A percentile compares a stretch with the other conserved stretches of the same genome.
phyloP scores from a whole-genome alignment of 148 eudicot species.

The Amaranthus palmeri region DNA sequence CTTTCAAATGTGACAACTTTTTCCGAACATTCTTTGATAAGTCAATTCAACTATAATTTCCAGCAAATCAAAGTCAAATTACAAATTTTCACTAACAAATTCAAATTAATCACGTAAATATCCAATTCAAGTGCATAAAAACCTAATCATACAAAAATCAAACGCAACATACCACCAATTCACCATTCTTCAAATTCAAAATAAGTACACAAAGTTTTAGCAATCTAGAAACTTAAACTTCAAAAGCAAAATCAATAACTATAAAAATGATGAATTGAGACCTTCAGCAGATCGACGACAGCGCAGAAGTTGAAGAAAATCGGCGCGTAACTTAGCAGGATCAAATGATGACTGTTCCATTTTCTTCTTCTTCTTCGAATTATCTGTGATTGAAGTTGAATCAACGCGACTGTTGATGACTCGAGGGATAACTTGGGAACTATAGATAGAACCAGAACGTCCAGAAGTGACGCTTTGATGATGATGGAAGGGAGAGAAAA shows the following conservation, averaged over 20 bases:
- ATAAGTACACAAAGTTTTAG: background rate
- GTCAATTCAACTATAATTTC: background rate
- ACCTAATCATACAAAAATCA: background rate
- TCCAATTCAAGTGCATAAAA: background rate
- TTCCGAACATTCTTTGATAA: background rate
- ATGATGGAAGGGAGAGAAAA: background rate
- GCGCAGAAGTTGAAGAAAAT: slow-evolving; percentile 41
- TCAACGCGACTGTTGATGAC: slow-evolving; percentile 8
- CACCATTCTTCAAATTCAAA: background rate
- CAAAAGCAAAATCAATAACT: too few relatives aligned
- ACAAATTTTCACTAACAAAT: background rate
- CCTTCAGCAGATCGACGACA: slow-evolving; percentile 59
- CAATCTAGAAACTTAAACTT: background rate
- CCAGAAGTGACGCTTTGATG: background rate
- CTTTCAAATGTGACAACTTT: background rate
- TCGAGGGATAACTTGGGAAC: background rate
- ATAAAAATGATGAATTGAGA: background rate
- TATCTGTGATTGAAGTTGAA: slow-evolving; percentile 5
- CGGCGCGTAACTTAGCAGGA: slow-evolving; percentile 40
- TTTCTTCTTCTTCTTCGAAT: background rate
- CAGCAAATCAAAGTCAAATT: background rate
- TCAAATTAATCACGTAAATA: background rate
- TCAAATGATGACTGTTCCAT: slow-evolving; percentile 27
- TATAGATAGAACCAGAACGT: background rate
- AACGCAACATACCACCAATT: background rate